A percentile compares a stretch with the other conserved stretches of the same genome.
These are phyloP conservation scores for Leishmania amazonensis DNA, from an alignment of 208 protist species.

Conservation along the genomic window DNA sequence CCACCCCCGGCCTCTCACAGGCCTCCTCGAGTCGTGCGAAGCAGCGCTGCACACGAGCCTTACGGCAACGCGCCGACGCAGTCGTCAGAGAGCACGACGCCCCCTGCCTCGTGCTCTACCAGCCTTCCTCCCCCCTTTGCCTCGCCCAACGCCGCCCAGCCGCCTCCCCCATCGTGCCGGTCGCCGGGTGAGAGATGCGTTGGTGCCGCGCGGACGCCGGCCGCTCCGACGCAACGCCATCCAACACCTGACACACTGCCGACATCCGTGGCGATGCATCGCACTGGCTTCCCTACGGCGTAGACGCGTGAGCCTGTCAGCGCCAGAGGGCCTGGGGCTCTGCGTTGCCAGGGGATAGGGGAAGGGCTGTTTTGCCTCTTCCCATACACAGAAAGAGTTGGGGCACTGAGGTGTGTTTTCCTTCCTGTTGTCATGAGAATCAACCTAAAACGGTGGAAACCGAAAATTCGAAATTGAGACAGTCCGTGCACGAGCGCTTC, in stretches of 20 bases:
- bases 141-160: background rate
- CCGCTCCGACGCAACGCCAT: background rate
- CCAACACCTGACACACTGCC: background rate
- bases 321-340: background rate
- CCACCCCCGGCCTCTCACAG: background rate
- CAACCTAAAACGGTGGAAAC: background rate
- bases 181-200: background rate
- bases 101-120: too few relatives aligned
- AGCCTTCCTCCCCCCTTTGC: too few relatives aligned
- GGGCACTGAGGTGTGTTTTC: background rate
- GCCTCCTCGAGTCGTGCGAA: too few relatives aligned
- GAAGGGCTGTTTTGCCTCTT: background rate
- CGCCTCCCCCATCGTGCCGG: background rate
- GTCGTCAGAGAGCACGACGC: too few relatives aligned
- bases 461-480: background rate
- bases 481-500: background rate
- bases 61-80: background rate
- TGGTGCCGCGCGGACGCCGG: background rate
- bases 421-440: background rate
- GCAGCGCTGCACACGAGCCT: background rate
- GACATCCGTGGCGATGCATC: background rate
- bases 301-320: background rate
- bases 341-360: background rate
- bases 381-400: background rate
- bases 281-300: background rate